phyloP scores from a whole-genome alignment of 257 asterid species.

The Nicotiana tomentosiformis region DNA sequence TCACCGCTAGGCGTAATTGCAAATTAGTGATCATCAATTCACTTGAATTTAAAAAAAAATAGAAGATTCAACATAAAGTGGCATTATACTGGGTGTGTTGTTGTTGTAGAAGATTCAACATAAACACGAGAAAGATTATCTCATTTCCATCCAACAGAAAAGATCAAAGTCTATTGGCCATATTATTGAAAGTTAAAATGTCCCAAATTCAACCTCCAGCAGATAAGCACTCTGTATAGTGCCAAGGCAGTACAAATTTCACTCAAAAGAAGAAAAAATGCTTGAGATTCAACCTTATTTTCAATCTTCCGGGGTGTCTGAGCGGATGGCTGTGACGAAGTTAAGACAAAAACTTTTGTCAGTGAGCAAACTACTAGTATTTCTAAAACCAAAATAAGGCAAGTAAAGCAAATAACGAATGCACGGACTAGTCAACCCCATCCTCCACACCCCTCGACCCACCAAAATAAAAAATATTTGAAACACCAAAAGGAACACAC shows the following conservation, averaged over 20 bases:
- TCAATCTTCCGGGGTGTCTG: conserved; percentile 32
- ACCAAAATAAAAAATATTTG: background rate
- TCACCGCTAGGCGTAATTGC: background rate
- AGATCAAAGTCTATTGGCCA: background rate
- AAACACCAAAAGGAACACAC: background rate
- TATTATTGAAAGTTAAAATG: background rate
- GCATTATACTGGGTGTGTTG: too few relatives aligned
- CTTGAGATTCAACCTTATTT: background rate
- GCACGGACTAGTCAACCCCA: background rate
- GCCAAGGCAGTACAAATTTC: conserved; percentile 8
- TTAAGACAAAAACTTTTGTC: background rate
- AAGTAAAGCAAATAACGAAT: background rate
- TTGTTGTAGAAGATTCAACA: background rate
- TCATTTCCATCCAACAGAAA: background rate
- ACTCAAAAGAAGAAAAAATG: background rate
- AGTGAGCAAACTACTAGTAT: background rate
- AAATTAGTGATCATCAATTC: background rate
- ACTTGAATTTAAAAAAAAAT: background rate
- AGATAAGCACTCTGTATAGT: background rate
- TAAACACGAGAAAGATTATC: background rate
- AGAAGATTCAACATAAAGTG: too few relatives aligned
- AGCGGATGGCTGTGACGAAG: conserved; percentile 28
- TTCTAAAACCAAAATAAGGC: background rate
- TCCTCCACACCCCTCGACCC: background rate
- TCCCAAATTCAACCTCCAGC: conserved; percentile 2